Evolutionary conservation across 2,329 filamentous ascomycete genomes (phyloP).

Genomic region (Monosporascus cannonballus): DNA sequence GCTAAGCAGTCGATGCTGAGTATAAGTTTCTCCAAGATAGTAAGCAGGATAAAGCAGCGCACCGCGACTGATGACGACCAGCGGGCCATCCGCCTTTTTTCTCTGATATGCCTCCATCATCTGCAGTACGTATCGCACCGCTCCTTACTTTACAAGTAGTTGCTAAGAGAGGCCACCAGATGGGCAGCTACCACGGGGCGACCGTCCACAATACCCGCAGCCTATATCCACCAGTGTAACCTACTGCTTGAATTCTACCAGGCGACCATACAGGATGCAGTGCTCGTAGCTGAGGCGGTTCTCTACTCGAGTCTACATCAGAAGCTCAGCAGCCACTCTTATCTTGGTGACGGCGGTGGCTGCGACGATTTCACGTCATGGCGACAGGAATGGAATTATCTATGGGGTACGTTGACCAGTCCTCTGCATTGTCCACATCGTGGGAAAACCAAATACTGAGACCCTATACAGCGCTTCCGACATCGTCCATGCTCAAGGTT

Average conservation of each 20-base stretch:
- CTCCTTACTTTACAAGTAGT: background rate
- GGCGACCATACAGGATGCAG: slow-evolving; percentile 34
- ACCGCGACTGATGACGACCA: slow-evolving; percentile 27
- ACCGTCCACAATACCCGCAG: slow-evolving; percentile 30
- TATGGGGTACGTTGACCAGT: slow-evolving; percentile 21
- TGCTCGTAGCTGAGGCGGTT: slow-evolving; percentile 33
- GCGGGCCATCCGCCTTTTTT: slow-evolving; percentile 29
- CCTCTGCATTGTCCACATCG: background rate
- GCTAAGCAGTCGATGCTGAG: slow-evolving; percentile 37
- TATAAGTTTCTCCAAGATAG: slow-evolving; percentile 34
- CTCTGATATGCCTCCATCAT: slow-evolving; percentile 30
- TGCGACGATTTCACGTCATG: slow-evolving; percentile 27
- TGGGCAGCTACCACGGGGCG: slow-evolving; percentile 35
- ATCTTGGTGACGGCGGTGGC: slow-evolving; percentile 23
- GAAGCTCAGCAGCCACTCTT: slow-evolving; percentile 25
- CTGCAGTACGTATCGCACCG: slow-evolving; percentile 24
- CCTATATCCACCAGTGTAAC: slow-evolving; percentile 34
- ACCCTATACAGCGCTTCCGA: slow-evolving; percentile 20
- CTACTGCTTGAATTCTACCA: slow-evolving; percentile 33
- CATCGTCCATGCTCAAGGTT: slow-evolving; percentile 27
- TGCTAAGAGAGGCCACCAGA: slow-evolving; percentile 13
- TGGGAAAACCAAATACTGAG: background rate
- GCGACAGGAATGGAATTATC: slow-evolving; percentile 29
- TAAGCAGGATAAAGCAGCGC: slow-evolving; percentile 27
- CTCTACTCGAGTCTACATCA: slow-evolving; percentile 31